Conservation (phyloP, 768 basidiomycete genomes). For the Boletus vermiculosoides region DNA sequence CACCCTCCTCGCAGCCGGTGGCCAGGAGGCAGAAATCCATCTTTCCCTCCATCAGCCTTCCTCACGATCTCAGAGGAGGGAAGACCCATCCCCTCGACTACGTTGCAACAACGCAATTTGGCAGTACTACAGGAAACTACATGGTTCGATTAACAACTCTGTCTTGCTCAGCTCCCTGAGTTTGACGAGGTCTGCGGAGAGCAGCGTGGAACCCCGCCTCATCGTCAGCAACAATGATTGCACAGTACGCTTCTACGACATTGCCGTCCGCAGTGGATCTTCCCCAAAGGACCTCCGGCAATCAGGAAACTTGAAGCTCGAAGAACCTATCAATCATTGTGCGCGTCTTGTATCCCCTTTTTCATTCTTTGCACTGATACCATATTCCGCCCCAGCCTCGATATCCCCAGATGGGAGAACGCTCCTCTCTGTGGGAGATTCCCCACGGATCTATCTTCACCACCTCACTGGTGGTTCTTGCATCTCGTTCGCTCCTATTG, state of each 20-base stretch:
- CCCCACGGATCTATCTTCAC: constrained; percentile 80
- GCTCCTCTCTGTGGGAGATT: constrained; percentile 88
- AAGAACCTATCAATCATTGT: constrained; percentile 84
- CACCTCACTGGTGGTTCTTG: constrained; percentile 64
- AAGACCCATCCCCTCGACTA: constrained; percentile 11
- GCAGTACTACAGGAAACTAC: constrained; percentile 53
- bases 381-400: constrained; percentile 53
- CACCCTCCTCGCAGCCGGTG: constrained; percentile 72
- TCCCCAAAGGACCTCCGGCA: constrained; percentile 43
- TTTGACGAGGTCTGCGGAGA: constrained; percentile 57
- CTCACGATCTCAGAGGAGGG: constrained; percentile 22
- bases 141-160: constrained; percentile 81
- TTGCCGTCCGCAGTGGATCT: constrained; percentile 52
- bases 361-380: constrained; percentile 7
- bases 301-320: constrained; percentile 54
- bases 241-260: constrained; percentile 76
- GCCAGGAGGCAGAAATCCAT: constrained; percentile 70
- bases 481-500: constrained; percentile 63
- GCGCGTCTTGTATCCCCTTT: constrained; percentile 29
- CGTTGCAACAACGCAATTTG: constrained; percentile 36
- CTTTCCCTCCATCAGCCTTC: constrained; percentile 48
- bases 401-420: constrained; percentile 87
- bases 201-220: constrained; percentile 71
- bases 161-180: constrained; percentile 64
- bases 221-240: constrained; percentile 86